Conservation (phyloP, 495 filamentous ascomycete genomes). For the Trichoderma reesei region DNA sequence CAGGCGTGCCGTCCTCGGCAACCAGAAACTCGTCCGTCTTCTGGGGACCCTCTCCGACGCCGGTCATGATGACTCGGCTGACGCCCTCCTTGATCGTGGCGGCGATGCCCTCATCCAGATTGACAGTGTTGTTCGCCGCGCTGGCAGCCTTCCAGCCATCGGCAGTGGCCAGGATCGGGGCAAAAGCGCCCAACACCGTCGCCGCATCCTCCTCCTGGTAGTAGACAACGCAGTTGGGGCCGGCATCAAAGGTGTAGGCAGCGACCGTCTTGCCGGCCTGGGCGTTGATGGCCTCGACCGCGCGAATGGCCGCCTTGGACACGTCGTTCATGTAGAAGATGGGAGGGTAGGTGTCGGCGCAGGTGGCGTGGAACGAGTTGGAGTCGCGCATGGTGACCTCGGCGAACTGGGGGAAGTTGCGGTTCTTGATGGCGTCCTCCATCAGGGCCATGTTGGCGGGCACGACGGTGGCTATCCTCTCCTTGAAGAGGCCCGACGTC, state of each 20-base stretch:
- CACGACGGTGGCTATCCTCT: constrained; percentile 62
- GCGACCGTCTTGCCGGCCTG: constrained; percentile 62
- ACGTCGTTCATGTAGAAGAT: constrained; percentile 99
- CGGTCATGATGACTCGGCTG: constrained; percentile 78
- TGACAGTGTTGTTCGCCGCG: constrained; percentile 37
- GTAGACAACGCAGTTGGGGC: constrained; percentile 94
- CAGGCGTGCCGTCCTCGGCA: constrained; percentile 53
- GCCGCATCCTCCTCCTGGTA: constrained; percentile 69
- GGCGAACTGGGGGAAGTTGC: constrained; percentile 81
- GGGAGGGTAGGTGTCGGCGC: constrained; percentile 87
- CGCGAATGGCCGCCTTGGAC: constrained; percentile 68
- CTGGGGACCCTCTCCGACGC: constrained; percentile 82
- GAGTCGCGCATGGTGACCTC: constrained; percentile 90
- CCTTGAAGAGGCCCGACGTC: constrained; percentile 72
- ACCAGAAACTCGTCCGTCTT: constrained; percentile 71
- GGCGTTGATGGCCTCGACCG: constrained; percentile 80
- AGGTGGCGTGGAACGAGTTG: constrained; percentile 93
- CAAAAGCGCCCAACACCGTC: constrained; percentile 63
- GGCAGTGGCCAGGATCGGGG: constrained; percentile 39
- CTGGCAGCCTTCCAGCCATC: constrained; percentile 50
- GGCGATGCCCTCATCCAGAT: constrained; percentile 48
- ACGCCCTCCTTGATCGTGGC: constrained; percentile 65
- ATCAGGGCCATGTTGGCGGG: constrained; percentile 79
- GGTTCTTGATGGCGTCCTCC: constrained; percentile 64
- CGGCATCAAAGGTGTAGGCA: constrained; percentile 96